Conservation (phyloP, 108 stramenopile species). For the Epithemia pelagica region DNA sequence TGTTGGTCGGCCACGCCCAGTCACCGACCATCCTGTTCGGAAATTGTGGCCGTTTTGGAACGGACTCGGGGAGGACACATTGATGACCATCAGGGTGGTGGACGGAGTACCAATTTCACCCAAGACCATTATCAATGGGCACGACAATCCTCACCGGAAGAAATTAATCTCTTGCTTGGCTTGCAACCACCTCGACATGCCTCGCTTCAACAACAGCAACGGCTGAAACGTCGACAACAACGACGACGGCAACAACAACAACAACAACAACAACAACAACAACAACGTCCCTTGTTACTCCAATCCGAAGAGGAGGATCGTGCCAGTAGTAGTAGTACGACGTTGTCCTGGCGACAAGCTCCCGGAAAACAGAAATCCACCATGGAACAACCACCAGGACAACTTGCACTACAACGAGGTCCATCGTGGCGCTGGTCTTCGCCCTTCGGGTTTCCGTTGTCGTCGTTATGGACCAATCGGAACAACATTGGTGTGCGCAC, state of each 20-base stretch:
- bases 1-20: slow-evolving; percentile 50
- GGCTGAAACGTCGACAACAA: neutral
- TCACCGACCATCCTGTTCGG: slow-evolving; percentile 37
- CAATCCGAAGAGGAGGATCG: neutral
- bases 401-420: neutral
- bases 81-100: too few relatives aligned
- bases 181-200: neutral
- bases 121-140: neutral
- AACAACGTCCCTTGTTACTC: neutral
- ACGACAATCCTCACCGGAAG: neutral
- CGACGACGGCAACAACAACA: neutral
- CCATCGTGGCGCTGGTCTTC: neutral
- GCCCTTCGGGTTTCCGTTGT: neutral
- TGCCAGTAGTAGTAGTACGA: neutral
- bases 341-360: neutral
- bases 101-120: neutral
- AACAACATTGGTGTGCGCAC: too few relatives aligned
- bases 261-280: neutral
- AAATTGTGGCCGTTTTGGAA: slow-evolving; percentile 26
- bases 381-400: too few relatives aligned
- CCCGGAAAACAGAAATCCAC: neutral
- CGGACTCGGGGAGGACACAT: too few relatives aligned
- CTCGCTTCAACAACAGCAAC: neutral
- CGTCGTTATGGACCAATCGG: neutral
- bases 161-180: neutral